A percentile compares a stretch with the other conserved stretches of the same genome.
Evolutionary conservation across 371 early-diverging fungal genomes (phyloP).

Genomic region (Haplosporangium sp.): DNA sequence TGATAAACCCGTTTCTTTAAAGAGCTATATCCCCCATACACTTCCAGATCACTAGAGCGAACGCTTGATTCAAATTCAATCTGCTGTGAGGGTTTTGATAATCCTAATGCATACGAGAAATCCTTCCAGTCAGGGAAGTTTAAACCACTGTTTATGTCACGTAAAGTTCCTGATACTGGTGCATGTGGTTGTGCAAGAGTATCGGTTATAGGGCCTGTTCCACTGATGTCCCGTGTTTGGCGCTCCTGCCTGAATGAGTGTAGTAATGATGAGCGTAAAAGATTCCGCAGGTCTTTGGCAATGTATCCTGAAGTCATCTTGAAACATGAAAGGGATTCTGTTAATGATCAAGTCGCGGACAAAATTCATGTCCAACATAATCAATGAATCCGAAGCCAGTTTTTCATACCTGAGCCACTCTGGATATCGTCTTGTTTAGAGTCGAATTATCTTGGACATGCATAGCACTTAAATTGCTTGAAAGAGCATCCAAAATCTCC

Average conservation of each 20-base stretch:
- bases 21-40: constrained; percentile 66
- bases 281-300: constrained; percentile 63
- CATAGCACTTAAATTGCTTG: background rate
- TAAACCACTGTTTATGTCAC: background rate
- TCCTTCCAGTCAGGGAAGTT: constrained; percentile 51
- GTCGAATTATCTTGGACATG: background rate
- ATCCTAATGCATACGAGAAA: constrained; percentile 61
- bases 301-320: constrained; percentile 75
- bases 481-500: constrained; percentile 25
- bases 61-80: constrained; percentile 62
- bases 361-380: background rate
- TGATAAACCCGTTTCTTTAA: constrained; percentile 79
- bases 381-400: background rate
- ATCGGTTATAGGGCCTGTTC: background rate
- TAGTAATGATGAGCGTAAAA: constrained; percentile 62
- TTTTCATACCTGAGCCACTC: constrained; percentile 25
- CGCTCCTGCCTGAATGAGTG: constrained; percentile 39
- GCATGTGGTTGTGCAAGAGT: background rate
- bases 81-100: constrained; percentile 63
- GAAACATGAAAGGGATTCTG: background rate
- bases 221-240: too few species aligned
- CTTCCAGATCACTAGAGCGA: constrained; percentile 59
- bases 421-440: background rate
- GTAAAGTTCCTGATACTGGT: background rate
- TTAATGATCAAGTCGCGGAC: background rate